Evolutionary conservation across 768 basidiomycete genomes (phyloP).

Genomic region (Agrocybe praecox): DNA sequence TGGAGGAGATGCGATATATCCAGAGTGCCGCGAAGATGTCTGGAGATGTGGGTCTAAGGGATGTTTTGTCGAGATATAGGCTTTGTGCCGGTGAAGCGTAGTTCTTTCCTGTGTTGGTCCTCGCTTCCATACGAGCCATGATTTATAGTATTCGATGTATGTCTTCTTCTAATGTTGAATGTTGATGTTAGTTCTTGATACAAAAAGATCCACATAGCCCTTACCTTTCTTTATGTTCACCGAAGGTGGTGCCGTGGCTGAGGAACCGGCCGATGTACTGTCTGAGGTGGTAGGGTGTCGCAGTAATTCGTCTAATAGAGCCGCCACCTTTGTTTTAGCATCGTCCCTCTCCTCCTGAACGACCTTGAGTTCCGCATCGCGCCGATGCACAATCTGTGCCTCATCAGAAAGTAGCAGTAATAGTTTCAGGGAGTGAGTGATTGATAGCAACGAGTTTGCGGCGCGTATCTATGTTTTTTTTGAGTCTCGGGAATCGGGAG

Average conservation of each 20-base stretch:
- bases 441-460: constrained; percentile 85
- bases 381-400: constrained; percentile 77
- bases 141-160: neutral
- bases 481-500: neutral
- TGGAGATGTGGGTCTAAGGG: neutral
- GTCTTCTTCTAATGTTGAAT: neutral
- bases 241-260: neutral
- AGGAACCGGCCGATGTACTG: neutral
- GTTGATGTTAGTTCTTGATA: no score
- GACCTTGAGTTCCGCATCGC: constrained; percentile 72
- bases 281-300: constrained; percentile 15
- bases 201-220: no score
- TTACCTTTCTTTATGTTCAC: neutral
- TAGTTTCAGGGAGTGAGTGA: constrained; percentile 92
- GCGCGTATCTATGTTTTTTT: constrained; percentile 63
- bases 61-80: neutral
- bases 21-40: neutral
- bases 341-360: constrained; percentile 68
- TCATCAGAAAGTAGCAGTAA: constrained; percentile 88
- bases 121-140: neutral
- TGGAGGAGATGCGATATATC: neutral
- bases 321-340: constrained; percentile 62
- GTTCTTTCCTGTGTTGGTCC: neutral
- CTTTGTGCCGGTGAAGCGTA: neutral
- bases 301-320: constrained; percentile 65